phyloP scores from a whole-genome alignment of 768 basidiomycete genomes.

The Auricularia cornea region DNA sequence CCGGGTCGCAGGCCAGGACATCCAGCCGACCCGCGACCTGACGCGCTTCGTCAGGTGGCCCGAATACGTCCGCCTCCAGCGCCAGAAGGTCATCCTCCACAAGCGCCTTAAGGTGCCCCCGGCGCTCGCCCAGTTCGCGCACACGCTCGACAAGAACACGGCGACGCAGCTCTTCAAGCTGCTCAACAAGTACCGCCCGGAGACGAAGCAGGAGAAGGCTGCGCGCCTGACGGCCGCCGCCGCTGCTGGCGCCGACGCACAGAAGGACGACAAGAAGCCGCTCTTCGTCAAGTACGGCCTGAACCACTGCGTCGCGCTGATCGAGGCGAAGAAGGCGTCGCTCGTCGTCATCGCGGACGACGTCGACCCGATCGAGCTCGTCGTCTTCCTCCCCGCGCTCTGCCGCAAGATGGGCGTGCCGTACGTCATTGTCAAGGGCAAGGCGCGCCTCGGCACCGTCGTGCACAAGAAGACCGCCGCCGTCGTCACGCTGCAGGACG shows the following conservation, averaged over 20 bases:
- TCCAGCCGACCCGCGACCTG: constrained; percentile 81
- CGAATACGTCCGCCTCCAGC: constrained; percentile 94
- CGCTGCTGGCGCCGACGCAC: constrained; percentile 64
- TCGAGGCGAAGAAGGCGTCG: constrained; percentile 95
- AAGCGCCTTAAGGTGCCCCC: constrained; percentile 98
- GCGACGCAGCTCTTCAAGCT: constrained; percentile 97
- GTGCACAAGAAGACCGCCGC: constrained; percentile 98
- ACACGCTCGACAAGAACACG: constrained; percentile 98
- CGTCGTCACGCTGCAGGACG: constrained; percentile 85
- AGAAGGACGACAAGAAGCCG: constrained; percentile 82
- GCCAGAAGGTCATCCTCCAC: constrained; percentile 96
- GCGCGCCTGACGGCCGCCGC: constrained; percentile 75
- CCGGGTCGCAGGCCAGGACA: constrained; percentile 72
- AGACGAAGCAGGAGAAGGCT: constrained; percentile 97
- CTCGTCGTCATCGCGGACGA: constrained; percentile 96
- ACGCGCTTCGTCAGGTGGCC: constrained; percentile 99
- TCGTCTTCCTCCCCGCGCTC: constrained; percentile 94
- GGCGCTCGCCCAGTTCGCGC: constrained; percentile 95
- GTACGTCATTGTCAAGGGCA: constrained; percentile 97
- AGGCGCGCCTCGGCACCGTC: constrained; percentile 95
- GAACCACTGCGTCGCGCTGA: constrained; percentile 92
- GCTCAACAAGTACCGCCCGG: constrained; percentile 87
- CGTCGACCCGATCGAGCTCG: constrained; percentile 98
- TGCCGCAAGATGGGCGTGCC: constrained; percentile 99
- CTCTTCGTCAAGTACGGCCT: constrained; percentile 93